phyloP scores from a whole-genome alignment of 2,329 filamentous ascomycete genomes.

The Colletotrichum spinosum region DNA sequence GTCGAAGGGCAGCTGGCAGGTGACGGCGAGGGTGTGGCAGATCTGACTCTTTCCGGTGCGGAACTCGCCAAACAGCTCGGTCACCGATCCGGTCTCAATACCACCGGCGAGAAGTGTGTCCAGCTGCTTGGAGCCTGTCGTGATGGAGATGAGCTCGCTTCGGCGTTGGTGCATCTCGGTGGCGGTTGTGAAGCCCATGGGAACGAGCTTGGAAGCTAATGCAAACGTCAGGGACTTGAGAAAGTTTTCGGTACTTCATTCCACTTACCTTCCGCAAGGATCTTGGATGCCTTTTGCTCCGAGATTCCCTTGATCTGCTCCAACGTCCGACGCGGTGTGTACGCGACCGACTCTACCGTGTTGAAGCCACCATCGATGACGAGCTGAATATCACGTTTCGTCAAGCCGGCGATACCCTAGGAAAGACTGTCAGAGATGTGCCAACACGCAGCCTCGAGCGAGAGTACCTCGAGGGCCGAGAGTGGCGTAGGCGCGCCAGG shows the following conservation, averaged over 20 bases:
- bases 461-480: conserved; percentile 81
- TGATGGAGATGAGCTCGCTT: conserved; percentile 97
- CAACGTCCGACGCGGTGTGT: conserved; percentile 83
- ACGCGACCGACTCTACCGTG: conserved; percentile 95
- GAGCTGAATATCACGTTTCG: conserved; percentile 94
- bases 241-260: conserved; percentile 41
- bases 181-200: conserved; percentile 98
- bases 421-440: conserved; percentile 2
- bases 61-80: conserved; percentile 98
- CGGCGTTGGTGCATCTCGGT: conserved; percentile 98
- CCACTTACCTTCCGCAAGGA: conserved; percentile 82
- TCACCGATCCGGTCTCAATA: conserved; percentile 96
- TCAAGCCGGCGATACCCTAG: conserved; percentile 87
- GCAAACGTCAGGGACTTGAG: background rate
- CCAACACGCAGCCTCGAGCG: background rate
- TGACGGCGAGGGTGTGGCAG: conserved; percentile 97
- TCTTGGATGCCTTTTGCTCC: conserved; percentile 93
- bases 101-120: conserved; percentile 95
- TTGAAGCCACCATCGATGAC: conserved; percentile 93
- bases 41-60: conserved; percentile 98
- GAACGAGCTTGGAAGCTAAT: conserved; percentile 91
- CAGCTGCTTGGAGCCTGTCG: conserved; percentile 96
- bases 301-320: conserved; percentile 99
- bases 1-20: conserved; percentile 96
- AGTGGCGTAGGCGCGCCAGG: conserved; percentile 96